Evolutionary conservation across 2,329 filamentous ascomycete genomes (phyloP), one percentile per base, ranked within the genome.

Genomic region (Dothideomycetes sp.): DNA sequence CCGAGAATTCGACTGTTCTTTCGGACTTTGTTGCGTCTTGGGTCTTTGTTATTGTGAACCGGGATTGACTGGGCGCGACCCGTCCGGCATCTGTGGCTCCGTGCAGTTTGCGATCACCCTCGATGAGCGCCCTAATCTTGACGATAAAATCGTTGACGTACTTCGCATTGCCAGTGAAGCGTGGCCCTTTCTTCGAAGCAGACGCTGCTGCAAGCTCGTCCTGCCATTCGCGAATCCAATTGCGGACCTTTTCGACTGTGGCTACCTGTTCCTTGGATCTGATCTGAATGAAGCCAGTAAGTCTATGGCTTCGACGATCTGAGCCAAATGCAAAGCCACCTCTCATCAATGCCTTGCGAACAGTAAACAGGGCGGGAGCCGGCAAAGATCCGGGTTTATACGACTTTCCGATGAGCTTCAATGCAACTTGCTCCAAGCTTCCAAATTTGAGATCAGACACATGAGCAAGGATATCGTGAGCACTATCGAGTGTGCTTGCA

Each of bases 221-320:
- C 32, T 71, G 64, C 53, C 72, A 73, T 14, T 66, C 59, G 32
- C 78, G 70, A 9, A 81, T 62, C 58, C 70, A 64, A 2, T 55
- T 44, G 35, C 72, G 66, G 11, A 77, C 70, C 8, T 58, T 57
- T 19, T 68, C 56, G n/a, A 81, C 58, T 34, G 65, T 62, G 10
- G 59, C 48, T 2, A 78, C 65, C 46, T 81, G 75, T 8, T 63
- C 59, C 36, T 68, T 64, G 7, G 77, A 69, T 16, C 70, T 66
- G 42, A 88, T 68, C 45, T 79, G 72, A 49, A 81, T 83, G 19
- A 82, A 72, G 57, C 59, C 70, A 51, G 60, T 76, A 52, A 66
- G 55, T 54, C 58, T 70, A 58, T 59, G 69, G 55, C 46, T 70
- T 50, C 58, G 68, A 57, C 45, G 48, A 45, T 71, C 66, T n/a